These are phyloP conservation scores for Penicillium sp. DNA, from an alignment of 2,329 filamentous ascomycete genomes.

Conservation along the genomic window DNA sequence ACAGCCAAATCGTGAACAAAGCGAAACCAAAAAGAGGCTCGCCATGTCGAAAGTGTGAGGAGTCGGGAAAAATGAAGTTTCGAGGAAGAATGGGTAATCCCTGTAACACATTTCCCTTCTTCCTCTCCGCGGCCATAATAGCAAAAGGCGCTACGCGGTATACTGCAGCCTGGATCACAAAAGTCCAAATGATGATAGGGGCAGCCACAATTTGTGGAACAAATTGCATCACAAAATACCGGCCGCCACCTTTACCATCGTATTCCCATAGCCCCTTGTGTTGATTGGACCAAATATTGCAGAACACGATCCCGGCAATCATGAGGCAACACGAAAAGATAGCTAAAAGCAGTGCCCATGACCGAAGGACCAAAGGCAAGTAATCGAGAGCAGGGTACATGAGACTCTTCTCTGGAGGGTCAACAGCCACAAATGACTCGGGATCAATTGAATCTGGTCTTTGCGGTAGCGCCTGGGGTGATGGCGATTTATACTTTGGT, in stretches of 20 bases:
- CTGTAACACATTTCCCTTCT: slow-evolving; percentile 62
- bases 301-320: slow-evolving; percentile 70
- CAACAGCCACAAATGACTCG: slow-evolving; percentile 51
- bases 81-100: slow-evolving; percentile 59
- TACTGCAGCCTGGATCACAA: slow-evolving; percentile 72
- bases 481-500: slow-evolving; percentile 32
- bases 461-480: slow-evolving; percentile 35
- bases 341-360: slow-evolving; percentile 58
- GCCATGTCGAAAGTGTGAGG: slow-evolving; percentile 67
- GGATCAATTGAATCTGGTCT: slow-evolving; percentile 29
- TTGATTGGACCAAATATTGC: slow-evolving; percentile 65
- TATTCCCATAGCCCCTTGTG: slow-evolving; percentile 69
- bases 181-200: slow-evolving; percentile 71
- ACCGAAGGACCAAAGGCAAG: slow-evolving; percentile 69
- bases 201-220: slow-evolving; percentile 76
- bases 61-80: slow-evolving; percentile 67
- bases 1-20: slow-evolving; percentile 71
- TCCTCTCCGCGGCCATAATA: slow-evolving; percentile 67
- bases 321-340: slow-evolving; percentile 66
- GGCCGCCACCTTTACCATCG: slow-evolving; percentile 64
- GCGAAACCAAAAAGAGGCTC: slow-evolving; percentile 67
- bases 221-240: slow-evolving; percentile 85
- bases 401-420: slow-evolving; percentile 44
- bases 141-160: slow-evolving; percentile 76
- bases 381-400: slow-evolving; percentile 62